Evolutionary conservation across 2,329 filamentous ascomycete species (phyloP).

Genomic region (Aspergillus hiratsukae): DNA sequence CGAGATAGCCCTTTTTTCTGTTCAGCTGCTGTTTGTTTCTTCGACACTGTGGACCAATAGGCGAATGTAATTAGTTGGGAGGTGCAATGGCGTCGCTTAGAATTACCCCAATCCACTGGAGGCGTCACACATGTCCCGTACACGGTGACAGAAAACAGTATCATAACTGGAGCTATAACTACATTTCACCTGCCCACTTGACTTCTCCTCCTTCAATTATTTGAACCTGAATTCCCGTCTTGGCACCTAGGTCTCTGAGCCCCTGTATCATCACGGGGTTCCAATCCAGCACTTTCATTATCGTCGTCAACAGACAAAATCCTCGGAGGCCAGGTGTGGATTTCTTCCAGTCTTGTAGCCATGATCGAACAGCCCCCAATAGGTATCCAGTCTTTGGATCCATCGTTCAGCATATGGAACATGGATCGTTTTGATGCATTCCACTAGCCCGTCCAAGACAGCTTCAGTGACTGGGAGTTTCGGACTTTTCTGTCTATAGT

Average conservation of each 20-base stretch:
- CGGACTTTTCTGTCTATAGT: not conserved
- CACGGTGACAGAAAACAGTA: too few species aligned
- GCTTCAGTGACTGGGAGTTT: conserved; percentile 1
- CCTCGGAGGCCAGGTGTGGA: conserved; percentile 10
- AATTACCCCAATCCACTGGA: too few species aligned
- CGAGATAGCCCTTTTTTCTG: too few species aligned
- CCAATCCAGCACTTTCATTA: conserved; percentile 1
- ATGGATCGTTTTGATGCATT: conserved; percentile 1
- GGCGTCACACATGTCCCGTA: too few species aligned
- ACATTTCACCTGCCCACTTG: not conserved
- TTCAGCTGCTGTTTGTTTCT: too few species aligned
- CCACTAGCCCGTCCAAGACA: conserved; percentile 3
- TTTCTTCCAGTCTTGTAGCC: conserved; percentile 10
- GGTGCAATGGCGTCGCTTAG: too few species aligned
- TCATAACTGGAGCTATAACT: not conserved
- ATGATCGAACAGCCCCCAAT: conserved; percentile 7
- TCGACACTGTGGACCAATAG: too few species aligned
- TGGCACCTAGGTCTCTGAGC: conserved; percentile 5
- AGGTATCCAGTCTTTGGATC: conserved; percentile 3
- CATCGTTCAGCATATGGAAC: conserved; percentile 1
- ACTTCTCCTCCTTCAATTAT: not conserved
- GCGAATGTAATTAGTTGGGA: too few species aligned
- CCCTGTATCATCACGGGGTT: not conserved
- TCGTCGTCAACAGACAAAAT: conserved; percentile 3
- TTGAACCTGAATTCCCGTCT: conserved; percentile 3